Conservation (phyloP, 164 flowering plant genomes). For the Tetracentron sinense region DNA sequence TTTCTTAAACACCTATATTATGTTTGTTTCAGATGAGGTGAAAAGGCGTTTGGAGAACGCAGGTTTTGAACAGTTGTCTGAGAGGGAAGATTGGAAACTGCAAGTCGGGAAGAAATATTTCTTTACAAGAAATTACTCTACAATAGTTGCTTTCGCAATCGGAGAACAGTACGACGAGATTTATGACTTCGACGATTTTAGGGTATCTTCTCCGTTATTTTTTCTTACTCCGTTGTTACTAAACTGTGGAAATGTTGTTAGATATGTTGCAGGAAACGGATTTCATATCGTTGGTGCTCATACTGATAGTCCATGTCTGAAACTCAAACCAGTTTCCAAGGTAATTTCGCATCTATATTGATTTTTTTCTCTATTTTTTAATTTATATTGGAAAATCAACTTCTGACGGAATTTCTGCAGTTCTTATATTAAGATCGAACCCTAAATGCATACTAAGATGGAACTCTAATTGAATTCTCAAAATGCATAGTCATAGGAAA, state of each 20-base stretch:
- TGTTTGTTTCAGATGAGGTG: constrained; percentile 57
- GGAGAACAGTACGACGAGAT: constrained; percentile 61
- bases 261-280: constrained; percentile 93
- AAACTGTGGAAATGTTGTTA: constrained; percentile 17
- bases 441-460: too few relatives aligned
- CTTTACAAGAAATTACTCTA: constrained; percentile 92
- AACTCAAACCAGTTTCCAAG: constrained; percentile 91
- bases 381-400: neutral
- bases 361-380: neutral
- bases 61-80: constrained; percentile 70
- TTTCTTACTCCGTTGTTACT: constrained; percentile 6
- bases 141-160: constrained; percentile 84
- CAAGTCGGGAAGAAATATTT: constrained; percentile 80
- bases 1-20: neutral
- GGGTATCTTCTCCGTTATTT: neutral
- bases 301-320: constrained; percentile 94
- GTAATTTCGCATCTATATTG: constrained; percentile 26
- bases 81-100: constrained; percentile 82
- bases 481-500: too few relatives aligned
- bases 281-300: constrained; percentile 89
- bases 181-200: neutral
- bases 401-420: neutral
- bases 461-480: too few relatives aligned
- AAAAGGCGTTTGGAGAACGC: constrained; percentile 53
- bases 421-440: too few relatives aligned